Base-by-base conservation (phyloP, 2,329 filamentous ascomycete species). In the Phialophora tarda region DNA sequence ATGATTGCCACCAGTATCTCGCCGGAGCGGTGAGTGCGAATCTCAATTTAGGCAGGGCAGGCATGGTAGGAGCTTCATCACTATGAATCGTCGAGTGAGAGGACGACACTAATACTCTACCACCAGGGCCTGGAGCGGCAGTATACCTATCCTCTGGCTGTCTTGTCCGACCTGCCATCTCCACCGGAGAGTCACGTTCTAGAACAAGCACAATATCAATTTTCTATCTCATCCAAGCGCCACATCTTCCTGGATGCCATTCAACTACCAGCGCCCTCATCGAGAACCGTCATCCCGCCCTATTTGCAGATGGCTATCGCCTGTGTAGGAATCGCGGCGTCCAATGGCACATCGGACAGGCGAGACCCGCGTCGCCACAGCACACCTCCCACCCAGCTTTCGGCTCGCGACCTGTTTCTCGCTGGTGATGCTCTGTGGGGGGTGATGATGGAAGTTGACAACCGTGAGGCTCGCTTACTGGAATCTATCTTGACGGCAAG, bases 101-200 rank as follows among this genome's bases (percentile, higher is more conserved):
- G 30, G 30, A 32, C 8, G 1, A 11, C 30, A 32, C 30, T 32
- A 32, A 32, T 32, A 32, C 30, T 32, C 30, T 32, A 32, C 30
- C 30, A 32, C 44, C 23, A 64, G 62, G 26, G 51, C 17, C 47
- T 56, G 47, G 48, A 54, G 47, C 47, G 55, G 38, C 23, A 28
- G 55, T 67, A 67, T 28, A 62, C 65, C 6, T 67, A 67, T 61
- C 65, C 65, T 10, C 50, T 67, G 61, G 65, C 57, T 11, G 50
- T 67, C 26, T 38, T 67, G 32, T 63, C 60, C 12, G 57, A 67
- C 23, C 28, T 67, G 17, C 61, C 65, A 47, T 14, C 48, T 0
- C 26, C 32, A 14, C 61, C 57, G 4, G 21, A 38, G 7, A 50
- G 57, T 34, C 48, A 67, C 1, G 47, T 32, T 17, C 34, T 67